These are phyloP conservation scores for Huiozyma sinensis DNA, from an alignment of 805 yeast species.

Conservation along the genomic window DNA sequence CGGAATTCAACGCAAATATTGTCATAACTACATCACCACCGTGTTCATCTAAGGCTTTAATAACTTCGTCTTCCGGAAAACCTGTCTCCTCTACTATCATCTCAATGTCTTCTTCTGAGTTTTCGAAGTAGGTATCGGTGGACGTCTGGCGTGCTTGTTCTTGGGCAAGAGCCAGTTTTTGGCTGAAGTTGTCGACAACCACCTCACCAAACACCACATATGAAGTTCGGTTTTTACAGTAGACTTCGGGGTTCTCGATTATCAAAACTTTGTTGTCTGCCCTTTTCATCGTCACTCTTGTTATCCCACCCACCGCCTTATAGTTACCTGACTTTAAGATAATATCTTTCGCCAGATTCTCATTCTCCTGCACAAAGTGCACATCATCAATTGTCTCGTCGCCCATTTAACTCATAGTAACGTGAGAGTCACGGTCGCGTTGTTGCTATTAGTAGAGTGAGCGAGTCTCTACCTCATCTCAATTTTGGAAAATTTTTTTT, in stretches of 20 bases:
- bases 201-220: conserved; percentile 51
- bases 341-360: neutral
- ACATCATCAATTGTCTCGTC: neutral
- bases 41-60: conserved; percentile 75
- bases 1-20: conserved; percentile 45
- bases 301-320: conserved; percentile 79
- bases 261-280: conserved; percentile 82
- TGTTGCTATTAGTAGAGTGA: too few species aligned
- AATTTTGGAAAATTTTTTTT: too few species aligned
- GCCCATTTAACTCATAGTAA: neutral
- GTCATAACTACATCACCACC: conserved; percentile 91
- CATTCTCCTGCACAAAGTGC: neutral
- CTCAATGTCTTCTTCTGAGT: conserved; percentile 69
- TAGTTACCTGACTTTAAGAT: conserved; percentile 22
- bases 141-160: conserved; percentile 52
- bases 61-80: conserved; percentile 81
- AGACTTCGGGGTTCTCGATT: conserved; percentile 87
- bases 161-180: conserved; percentile 74
- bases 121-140: conserved; percentile 73
- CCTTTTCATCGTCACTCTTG: conserved; percentile 88
- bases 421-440: conserved; percentile 5
- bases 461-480: too few species aligned
- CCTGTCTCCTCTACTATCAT: conserved; percentile 84
- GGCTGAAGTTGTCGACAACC: conserved; percentile 83
- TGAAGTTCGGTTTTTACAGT: conserved; percentile 78